Percentiles rank a stretch among this genome's conserved stretches.
phyloP scores from a whole-genome alignment of 2,329 filamentous ascomycete genomes.

The Sclerotinia borealis region DNA sequence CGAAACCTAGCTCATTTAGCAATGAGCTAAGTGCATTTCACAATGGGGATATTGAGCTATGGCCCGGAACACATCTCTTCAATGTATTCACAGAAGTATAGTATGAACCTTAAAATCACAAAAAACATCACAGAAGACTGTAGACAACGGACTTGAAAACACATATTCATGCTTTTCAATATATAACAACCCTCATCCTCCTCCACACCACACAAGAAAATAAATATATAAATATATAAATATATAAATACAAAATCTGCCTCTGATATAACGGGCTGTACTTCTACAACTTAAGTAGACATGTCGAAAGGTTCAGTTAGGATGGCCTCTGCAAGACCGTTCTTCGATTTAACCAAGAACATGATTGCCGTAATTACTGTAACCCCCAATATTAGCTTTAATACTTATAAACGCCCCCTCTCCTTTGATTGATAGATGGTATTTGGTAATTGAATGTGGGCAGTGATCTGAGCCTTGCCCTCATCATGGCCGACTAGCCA shows the following conservation, averaged over 20 bases:
- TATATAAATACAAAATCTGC: neutral
- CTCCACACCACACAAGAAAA: neutral
- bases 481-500: too few relatives aligned
- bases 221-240: slow-evolving; percentile 5
- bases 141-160: too few relatives aligned
- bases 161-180: neutral
- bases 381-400: neutral
- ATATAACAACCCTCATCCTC: neutral
- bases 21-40: too few relatives aligned
- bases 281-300: neutral
- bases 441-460: neutral
- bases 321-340: neutral
- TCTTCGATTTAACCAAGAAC: neutral
- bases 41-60: too few relatives aligned
- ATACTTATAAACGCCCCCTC: neutral
- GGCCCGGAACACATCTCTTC: too few relatives aligned
- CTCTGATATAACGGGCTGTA: neutral
- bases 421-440: neutral
- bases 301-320: neutral
- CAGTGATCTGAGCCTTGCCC: neutral
- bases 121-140: too few relatives aligned
- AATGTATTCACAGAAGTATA: too few relatives aligned
- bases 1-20: too few relatives aligned
- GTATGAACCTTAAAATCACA: too few relatives aligned
- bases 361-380: neutral